A percentile compares a stretch with the other conserved stretches of the same genome.
These are phyloP conservation scores for Dichotomocladium elegans DNA, from an alignment of 371 early-diverging fungal species.

Conservation along the genomic window DNA sequence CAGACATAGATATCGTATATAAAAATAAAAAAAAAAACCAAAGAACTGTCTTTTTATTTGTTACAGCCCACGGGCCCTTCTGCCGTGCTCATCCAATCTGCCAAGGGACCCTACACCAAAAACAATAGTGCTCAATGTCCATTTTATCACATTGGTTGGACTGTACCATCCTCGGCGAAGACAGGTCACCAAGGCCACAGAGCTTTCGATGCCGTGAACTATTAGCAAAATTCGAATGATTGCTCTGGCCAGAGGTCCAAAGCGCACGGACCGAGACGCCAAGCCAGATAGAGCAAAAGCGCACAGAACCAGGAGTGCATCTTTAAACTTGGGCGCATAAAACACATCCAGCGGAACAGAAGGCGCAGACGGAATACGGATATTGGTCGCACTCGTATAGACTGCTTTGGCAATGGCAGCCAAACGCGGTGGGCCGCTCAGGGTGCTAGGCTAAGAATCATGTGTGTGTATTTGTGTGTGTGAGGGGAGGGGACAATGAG, in stretches of 20 bases:
- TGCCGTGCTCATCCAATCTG: slow-evolving; percentile 1
- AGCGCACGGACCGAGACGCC: neutral
- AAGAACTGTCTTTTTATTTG: neutral
- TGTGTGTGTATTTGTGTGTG: too few species aligned
- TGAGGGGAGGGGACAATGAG: too few species aligned
- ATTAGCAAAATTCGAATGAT: slow-evolving; percentile 3
- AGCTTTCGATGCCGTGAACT: slow-evolving; percentile 19
- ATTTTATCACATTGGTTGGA: slow-evolving; percentile 26
- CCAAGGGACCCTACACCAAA: slow-evolving; percentile 25
- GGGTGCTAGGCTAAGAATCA: slow-evolving; percentile 35
- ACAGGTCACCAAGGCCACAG: slow-evolving; percentile 23
- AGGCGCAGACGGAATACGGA: slow-evolving; percentile 29
- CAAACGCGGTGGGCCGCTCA: slow-evolving; percentile 34
- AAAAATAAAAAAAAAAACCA: neutral
- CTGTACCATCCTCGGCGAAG: slow-evolving; percentile 40
- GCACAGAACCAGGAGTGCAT: slow-evolving; percentile 1
- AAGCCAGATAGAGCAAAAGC: neutral
- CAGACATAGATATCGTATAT: too few species aligned
- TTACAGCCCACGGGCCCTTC: slow-evolving; percentile 1
- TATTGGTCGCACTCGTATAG: slow-evolving; percentile 28
- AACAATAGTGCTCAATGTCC: slow-evolving; percentile 28
- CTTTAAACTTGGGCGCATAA: slow-evolving; percentile 13
- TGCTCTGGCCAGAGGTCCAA: neutral
- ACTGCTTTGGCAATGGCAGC: slow-evolving; percentile 41
- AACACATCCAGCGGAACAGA: slow-evolving; percentile 28